Percentiles rank a stretch among this genome's conserved stretches.
These are phyloP conservation scores for Postia placenta DNA, from an alignment of 768 basidiomycete genomes.

Conservation along the genomic window DNA sequence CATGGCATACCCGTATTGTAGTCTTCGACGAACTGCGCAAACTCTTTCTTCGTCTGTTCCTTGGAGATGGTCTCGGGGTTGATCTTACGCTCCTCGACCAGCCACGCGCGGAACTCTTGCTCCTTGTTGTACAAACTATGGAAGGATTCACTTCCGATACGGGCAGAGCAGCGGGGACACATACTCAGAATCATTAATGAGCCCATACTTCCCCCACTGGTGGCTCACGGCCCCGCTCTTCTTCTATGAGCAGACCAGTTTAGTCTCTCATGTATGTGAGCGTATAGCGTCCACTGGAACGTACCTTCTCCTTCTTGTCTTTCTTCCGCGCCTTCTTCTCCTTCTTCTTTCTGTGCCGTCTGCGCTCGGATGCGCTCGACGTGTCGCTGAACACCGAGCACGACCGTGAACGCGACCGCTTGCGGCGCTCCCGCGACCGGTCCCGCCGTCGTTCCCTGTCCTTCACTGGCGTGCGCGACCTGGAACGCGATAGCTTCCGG, in stretches of 20 bases:
- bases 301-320: constrained; percentile 66
- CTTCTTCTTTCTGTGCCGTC: constrained; percentile 34
- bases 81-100: constrained; percentile 86
- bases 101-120: constrained; percentile 87
- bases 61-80: constrained; percentile 88
- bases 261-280: constrained; percentile 34
- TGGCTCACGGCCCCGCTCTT: constrained; percentile 47
- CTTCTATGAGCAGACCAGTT: too few relatives aligned
- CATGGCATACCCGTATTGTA: constrained; percentile 63
- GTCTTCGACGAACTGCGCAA: constrained; percentile 75
- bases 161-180: constrained; percentile 23
- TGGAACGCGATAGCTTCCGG: constrained; percentile 3
- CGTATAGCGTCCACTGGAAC: constrained; percentile 1
- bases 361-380: constrained; percentile 21
- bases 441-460: constrained; percentile 7
- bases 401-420: constrained; percentile 30
- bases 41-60: constrained; percentile 83
- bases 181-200: constrained; percentile 81
- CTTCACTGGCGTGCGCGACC: constrained; percentile 9
- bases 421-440: constrained; percentile 24
- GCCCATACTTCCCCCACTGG: constrained; percentile 90
- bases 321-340: constrained; percentile 48
- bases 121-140: constrained; percentile 74
- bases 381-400: constrained; percentile 34
- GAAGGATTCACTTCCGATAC: neutral